Conservation (phyloP, 192 early-diverging fungal genomes). For the Backusella westeae region DNA sequence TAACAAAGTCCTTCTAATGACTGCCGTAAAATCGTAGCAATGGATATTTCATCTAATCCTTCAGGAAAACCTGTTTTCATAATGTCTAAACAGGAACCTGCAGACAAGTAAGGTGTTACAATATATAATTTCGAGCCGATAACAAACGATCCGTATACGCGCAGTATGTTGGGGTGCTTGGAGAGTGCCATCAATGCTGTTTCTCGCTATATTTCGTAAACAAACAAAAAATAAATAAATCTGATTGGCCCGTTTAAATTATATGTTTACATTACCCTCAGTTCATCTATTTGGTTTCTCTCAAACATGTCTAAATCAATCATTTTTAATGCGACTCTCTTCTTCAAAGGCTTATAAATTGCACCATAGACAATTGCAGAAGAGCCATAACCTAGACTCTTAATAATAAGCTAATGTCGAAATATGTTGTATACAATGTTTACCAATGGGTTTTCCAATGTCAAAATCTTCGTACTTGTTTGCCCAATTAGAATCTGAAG, state of each 20-base stretch:
- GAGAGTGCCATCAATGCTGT: constrained; percentile 85
- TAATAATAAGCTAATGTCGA: neutral
- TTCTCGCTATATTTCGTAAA: constrained; percentile 53
- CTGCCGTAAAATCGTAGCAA: constrained; percentile 80
- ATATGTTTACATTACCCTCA: constrained; percentile 50
- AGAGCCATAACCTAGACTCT: constrained; percentile 70
- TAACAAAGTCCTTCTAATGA: constrained; percentile 63
- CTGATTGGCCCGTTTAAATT: neutral
- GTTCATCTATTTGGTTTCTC: constrained; percentile 87
- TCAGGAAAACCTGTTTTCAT: constrained; percentile 80
- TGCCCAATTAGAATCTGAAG: constrained; percentile 20
- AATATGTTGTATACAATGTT: neutral
- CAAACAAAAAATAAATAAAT: neutral
- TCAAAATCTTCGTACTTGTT: constrained; percentile 39
- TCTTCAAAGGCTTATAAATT: constrained; percentile 67
- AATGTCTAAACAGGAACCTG: constrained; percentile 85
- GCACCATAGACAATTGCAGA: constrained; percentile 83
- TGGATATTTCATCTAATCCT: constrained; percentile 76
- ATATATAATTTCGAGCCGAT: constrained; percentile 76
- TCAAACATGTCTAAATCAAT: constrained; percentile 92
- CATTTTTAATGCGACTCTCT: constrained; percentile 76
- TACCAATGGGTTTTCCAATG: constrained; percentile 32
- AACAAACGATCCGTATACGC: constrained; percentile 83
- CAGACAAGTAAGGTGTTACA: constrained; percentile 77
- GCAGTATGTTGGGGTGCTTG: constrained; percentile 81